A percentile compares a stretch with the other conserved stretches of the same genome.
Evolutionary conservation across 208 protist species (phyloP).

Genomic region (Naegleria lovaniensis): DNA sequence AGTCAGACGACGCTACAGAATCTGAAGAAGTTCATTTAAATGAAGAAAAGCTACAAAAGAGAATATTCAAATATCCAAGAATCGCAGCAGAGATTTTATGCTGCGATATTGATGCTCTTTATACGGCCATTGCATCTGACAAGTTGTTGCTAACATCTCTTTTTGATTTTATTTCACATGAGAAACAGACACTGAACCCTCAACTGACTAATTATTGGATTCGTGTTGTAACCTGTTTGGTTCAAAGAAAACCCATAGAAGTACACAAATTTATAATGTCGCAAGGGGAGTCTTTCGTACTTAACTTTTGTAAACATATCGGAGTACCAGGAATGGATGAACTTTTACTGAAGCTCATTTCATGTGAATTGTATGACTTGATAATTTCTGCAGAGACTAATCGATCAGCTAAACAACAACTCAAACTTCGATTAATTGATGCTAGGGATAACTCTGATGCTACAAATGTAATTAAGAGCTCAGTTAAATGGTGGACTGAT

Average conservation of each 20-base stretch:
- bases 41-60: constrained; percentile 16
- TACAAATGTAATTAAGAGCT: neutral
- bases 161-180: constrained; percentile 2
- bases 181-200: neutral
- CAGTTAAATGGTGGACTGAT: neutral
- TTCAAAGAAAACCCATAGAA: neutral
- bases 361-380: constrained; percentile 10
- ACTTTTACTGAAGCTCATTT: neutral
- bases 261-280: constrained; percentile 4
- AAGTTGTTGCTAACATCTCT: neutral
- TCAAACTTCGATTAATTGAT: neutral
- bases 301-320: neutral
- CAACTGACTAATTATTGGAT: neutral
- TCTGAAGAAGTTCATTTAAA: neutral
- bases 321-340: constrained; percentile 6
- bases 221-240: neutral
- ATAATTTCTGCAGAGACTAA: constrained; percentile 6
- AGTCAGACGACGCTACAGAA: neutral
- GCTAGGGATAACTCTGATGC: neutral
- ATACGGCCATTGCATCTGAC: neutral
- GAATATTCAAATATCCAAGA: neutral
- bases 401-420: neutral
- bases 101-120: neutral
- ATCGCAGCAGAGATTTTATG: neutral
- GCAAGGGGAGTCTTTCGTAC: neutral